phyloP scores from a whole-genome alignment of 495 filamentous ascomycete species.

The Aspergillus nidulans region DNA sequence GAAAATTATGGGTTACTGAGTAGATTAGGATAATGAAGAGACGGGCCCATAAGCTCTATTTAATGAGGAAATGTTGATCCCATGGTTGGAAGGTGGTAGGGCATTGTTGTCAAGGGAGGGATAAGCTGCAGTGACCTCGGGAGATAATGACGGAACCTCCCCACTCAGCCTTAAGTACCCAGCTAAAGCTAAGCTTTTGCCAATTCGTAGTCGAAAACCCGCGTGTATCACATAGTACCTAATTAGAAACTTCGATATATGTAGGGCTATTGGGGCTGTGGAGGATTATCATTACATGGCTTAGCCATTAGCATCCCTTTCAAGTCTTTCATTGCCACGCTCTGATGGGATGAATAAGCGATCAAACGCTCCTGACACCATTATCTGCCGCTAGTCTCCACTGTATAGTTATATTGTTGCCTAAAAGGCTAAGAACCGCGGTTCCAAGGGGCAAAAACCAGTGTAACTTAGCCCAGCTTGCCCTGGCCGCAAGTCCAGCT shows the following conservation, averaged over 20 bases:
- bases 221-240: background rate
- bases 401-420: constrained; percentile 1
- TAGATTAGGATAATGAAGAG: background rate
- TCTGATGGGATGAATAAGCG: too few relatives aligned
- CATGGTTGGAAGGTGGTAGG: background rate
- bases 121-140: background rate
- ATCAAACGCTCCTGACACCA: too few relatives aligned
- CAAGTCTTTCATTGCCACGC: too few relatives aligned
- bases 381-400: background rate
- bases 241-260: background rate
- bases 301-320: too few relatives aligned
- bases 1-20: too few relatives aligned
- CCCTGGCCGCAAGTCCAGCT: background rate
- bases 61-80: background rate
- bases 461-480: background rate
- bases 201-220: background rate
- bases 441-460: background rate
- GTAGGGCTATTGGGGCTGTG: too few relatives aligned
- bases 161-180: constrained; percentile 7
- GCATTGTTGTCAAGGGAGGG: background rate
- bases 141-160: background rate
- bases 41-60: background rate
- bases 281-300: too few relatives aligned
- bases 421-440: background rate
- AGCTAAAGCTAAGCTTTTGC: constrained; percentile 12